phyloP scores from a whole-genome alignment of 371 early-diverging fungal genomes.

The Dichotomocladium elegans region DNA sequence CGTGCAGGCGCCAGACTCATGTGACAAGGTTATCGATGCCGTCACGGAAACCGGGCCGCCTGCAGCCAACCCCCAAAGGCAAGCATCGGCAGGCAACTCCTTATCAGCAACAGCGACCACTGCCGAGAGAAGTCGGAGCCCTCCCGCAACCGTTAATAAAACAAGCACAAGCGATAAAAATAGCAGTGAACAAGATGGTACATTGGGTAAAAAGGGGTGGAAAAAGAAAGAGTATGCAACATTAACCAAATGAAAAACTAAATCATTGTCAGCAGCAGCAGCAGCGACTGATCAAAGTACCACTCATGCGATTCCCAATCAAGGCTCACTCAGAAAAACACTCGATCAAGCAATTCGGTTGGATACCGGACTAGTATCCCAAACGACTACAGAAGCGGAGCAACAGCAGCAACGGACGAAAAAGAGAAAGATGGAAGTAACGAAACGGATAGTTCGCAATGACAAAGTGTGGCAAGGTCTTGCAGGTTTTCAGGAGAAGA shows the following conservation, averaged over 20 bases:
- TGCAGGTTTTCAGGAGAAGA: slow-evolving; percentile 35
- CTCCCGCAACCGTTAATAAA: no score
- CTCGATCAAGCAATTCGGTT: slow-evolving; percentile 11
- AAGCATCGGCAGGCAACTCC: no score
- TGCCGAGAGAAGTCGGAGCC: no score
- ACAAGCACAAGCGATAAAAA: no score
- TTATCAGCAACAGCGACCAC: no score
- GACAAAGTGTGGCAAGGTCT: slow-evolving; percentile 40
- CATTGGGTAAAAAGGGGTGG: not conserved
- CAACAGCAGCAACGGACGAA: not conserved
- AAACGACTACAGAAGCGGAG: not conserved
- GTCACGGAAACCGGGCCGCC: no score
- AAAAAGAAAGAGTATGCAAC: not conserved
- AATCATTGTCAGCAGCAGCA: not conserved
- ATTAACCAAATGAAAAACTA: not conserved
- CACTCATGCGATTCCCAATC: slow-evolving; percentile 1
- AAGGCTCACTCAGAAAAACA: slow-evolving; percentile 5
- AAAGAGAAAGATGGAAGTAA: slow-evolving; percentile 11
- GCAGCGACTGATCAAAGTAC: slow-evolving; percentile 6
- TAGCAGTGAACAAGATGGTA: no score
- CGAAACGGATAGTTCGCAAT: slow-evolving; percentile 48
- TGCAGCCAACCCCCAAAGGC: no score
- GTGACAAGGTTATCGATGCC: no score
- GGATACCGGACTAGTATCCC: not conserved
- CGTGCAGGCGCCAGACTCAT: no score